Conservation (phyloP, 169 alveolate species). For the Plasmodium vivax region DNA sequence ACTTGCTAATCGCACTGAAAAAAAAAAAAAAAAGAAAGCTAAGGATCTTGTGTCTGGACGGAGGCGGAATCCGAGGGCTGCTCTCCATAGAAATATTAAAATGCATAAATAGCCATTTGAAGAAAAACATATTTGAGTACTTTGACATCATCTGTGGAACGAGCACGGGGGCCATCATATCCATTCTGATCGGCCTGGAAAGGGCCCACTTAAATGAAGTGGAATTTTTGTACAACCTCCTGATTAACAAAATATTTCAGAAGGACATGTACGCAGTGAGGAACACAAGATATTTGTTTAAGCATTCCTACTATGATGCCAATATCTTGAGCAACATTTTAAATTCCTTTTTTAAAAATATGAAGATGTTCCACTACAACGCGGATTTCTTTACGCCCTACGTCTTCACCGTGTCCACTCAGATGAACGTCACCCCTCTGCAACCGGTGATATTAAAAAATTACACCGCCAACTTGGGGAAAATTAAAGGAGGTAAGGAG, state of each 20-base stretch:
- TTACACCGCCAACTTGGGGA: slow-evolving; percentile 49
- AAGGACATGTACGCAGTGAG: slow-evolving; percentile 82
- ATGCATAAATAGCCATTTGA: slow-evolving; percentile 74
- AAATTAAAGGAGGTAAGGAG: not conserved
- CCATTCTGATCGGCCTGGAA: slow-evolving; percentile 86
- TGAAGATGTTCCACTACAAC: slow-evolving; percentile 86
- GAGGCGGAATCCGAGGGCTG: slow-evolving; percentile 91
- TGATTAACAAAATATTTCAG: slow-evolving; percentile 84
- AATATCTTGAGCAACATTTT: slow-evolving; percentile 76
- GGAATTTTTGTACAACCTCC: slow-evolving; percentile 81
- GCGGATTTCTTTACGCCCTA: slow-evolving; percentile 86
- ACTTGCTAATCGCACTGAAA: slow-evolving; percentile 53
- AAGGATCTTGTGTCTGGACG: slow-evolving; percentile 87
- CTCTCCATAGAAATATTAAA: slow-evolving; percentile 86
- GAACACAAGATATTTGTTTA: slow-evolving; percentile 82
- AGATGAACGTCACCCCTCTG: slow-evolving; percentile 82
- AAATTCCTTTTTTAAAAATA: slow-evolving; percentile 78
- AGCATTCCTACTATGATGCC: slow-evolving; percentile 88
- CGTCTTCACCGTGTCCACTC: slow-evolving; percentile 86
- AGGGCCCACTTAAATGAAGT: slow-evolving; percentile 82
- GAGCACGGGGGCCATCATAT: slow-evolving; percentile 89
- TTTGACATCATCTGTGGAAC: slow-evolving; percentile 91
- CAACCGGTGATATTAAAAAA: slow-evolving; percentile 85
- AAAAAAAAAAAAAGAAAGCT: slow-evolving; percentile 77
- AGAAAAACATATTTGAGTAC: slow-evolving; percentile 81